Evolutionary conservation across 495 filamentous ascomycete species (phyloP).

Genomic region (Lepidopterella palustris): DNA sequence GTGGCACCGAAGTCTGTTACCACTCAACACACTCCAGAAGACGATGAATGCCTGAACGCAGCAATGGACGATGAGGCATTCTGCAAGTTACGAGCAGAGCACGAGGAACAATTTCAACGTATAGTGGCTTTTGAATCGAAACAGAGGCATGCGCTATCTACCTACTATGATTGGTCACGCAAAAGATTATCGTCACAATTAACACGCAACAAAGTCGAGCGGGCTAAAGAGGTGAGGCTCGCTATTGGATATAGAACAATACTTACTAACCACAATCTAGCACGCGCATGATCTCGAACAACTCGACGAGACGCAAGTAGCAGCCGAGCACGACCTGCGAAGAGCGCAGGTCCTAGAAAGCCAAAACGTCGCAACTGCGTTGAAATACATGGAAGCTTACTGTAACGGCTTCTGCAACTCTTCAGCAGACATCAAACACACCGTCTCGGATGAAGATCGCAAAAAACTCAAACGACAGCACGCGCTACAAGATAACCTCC

Average conservation of each 20-base stretch:
- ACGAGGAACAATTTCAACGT: constrained; percentile 18
- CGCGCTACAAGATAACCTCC: constrained; percentile 13
- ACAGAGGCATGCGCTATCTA: constrained; percentile 16
- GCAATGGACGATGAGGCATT: constrained; percentile 17
- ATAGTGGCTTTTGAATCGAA: constrained; percentile 20
- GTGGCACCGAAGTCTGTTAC: constrained; percentile 1
- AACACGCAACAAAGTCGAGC: constrained; percentile 8
- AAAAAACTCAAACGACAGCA: constrained; percentile 20
- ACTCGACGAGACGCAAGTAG: constrained; percentile 23
- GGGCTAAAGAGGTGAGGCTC: constrained; percentile 10
- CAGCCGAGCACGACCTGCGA: constrained; percentile 24
- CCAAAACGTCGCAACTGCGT: constrained; percentile 24
- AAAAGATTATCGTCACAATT: constrained; percentile 9
- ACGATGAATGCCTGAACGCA: constrained; percentile 2
- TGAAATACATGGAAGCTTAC: constrained; percentile 29
- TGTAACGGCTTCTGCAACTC: constrained; percentile 12
- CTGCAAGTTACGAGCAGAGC: constrained; percentile 8
- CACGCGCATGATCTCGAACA: constrained; percentile 19
- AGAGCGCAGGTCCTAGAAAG: constrained; percentile 17
- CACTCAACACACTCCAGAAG: background rate
- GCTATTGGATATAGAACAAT: background rate
- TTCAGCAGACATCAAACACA: constrained; percentile 6
- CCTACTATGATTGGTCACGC: constrained; percentile 8
- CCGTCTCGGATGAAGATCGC: constrained; percentile 22
- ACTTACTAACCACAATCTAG: constrained; percentile 10